A percentile compares a stretch with the other conserved stretches of the same genome.
phyloP scores from a whole-genome alignment of 257 asterid genomes.

The Cruciata laevipes region DNA sequence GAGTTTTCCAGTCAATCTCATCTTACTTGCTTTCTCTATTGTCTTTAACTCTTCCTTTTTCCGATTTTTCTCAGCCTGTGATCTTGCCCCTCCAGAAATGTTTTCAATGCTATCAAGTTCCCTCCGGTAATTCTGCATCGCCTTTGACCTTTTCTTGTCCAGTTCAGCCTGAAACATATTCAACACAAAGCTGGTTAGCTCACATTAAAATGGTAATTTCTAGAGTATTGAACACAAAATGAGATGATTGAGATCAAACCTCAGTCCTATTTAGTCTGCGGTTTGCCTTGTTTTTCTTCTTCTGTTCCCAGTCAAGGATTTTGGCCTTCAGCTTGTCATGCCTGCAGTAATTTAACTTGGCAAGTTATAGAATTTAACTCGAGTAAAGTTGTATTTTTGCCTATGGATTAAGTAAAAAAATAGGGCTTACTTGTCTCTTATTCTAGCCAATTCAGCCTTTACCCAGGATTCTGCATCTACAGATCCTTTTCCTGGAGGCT shows the following conservation, averaged over 20 bases:
- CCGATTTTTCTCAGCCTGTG: slow-evolving; percentile 50
- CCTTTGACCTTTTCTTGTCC: slow-evolving; percentile 50
- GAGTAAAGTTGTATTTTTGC: neutral
- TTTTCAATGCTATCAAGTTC: slow-evolving; percentile 39
- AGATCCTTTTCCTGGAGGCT: slow-evolving; percentile 31
- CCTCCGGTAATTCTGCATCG: slow-evolving; percentile 26
- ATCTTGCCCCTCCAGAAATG: slow-evolving; percentile 47
- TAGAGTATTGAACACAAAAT: neutral
- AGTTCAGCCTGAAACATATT: slow-evolving; percentile 53
- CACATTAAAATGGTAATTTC: neutral
- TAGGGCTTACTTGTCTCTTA: slow-evolving; percentile 44
- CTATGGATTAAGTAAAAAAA: neutral
- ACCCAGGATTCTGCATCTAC: slow-evolving; percentile 68
- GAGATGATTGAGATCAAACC: slow-evolving; percentile 32
- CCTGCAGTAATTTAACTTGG: slow-evolving; percentile 33
- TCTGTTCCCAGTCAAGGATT: slow-evolving; percentile 54
- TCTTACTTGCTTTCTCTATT: slow-evolving; percentile 58
- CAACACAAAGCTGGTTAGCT: neutral
- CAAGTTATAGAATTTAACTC: neutral
- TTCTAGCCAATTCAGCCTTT: slow-evolving; percentile 46
- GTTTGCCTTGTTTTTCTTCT: slow-evolving; percentile 53
- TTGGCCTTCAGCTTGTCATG: slow-evolving; percentile 43
- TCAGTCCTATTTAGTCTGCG: slow-evolving; percentile 38
- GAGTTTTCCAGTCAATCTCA: slow-evolving; percentile 66
- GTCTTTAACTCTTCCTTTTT: slow-evolving; percentile 57